Conservation (phyloP, 371 early-diverging fungal species). For the Smittium culicis region DNA sequence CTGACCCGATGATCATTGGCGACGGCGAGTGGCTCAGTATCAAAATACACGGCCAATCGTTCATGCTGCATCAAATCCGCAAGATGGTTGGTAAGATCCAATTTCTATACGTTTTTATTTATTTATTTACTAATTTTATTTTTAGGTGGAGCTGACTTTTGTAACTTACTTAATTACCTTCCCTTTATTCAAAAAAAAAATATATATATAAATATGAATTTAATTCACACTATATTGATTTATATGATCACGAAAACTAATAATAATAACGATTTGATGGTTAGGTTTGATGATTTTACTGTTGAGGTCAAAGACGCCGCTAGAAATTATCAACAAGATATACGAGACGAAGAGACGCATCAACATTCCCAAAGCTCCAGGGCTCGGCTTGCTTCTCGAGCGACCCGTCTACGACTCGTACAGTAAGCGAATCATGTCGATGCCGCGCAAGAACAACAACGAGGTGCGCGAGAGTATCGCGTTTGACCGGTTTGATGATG, state of each 20-base stretch:
- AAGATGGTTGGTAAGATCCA: slow-evolving; percentile 81
- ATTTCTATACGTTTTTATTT: slow-evolving; percentile 13
- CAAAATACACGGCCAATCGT: slow-evolving; percentile 92
- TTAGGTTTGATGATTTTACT: slow-evolving; percentile 55
- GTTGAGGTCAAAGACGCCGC: slow-evolving; percentile 55
- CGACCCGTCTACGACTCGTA: slow-evolving; percentile 56
- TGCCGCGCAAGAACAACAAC: slow-evolving; percentile 1
- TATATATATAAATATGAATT: no score
- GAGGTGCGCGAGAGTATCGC: slow-evolving; percentile 16
- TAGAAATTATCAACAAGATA: slow-evolving; percentile 41
- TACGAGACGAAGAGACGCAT: slow-evolving; percentile 46
- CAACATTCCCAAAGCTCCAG: slow-evolving; percentile 97
- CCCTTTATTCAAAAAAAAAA: no score
- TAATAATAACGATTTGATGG: background rate
- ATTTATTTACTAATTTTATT: slow-evolving; percentile 2
- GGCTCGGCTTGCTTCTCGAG: slow-evolving; percentile 86
- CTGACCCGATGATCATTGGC: slow-evolving; percentile 59
- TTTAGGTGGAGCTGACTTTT: no score
- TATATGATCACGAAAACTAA: background rate
- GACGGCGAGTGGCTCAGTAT: slow-evolving; percentile 86
- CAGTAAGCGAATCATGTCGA: slow-evolving; percentile 31
- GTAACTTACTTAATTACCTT: no score
- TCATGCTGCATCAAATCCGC: slow-evolving; percentile 99
- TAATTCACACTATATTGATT: background rate
- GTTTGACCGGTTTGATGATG: slow-evolving; percentile 37